Evolutionary conservation across 495 filamentous ascomycete species (phyloP).

Genomic region (Clohesyomyces aquaticus): DNA sequence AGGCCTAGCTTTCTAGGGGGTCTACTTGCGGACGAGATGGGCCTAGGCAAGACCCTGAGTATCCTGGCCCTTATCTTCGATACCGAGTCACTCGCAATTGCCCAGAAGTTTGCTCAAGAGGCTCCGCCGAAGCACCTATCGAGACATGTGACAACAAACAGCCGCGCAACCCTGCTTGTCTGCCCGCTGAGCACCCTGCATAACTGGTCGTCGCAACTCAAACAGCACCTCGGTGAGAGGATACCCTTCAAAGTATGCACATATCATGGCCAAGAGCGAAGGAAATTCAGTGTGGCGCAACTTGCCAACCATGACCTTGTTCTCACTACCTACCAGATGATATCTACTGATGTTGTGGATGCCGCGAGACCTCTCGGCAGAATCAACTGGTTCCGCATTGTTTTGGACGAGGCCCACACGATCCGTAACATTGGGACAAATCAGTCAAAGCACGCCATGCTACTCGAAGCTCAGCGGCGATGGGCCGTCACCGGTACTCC

Average conservation of each 20-base stretch:
- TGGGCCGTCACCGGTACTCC: conserved; percentile 97
- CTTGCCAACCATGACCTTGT: conserved; percentile 79
- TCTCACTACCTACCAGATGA: conserved; percentile 87
- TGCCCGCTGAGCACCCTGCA: conserved; percentile 84
- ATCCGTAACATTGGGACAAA: conserved; percentile 83
- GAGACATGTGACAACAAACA: conserved; percentile 57
- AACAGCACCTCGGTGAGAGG: conserved; percentile 69
- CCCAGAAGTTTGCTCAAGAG: conserved; percentile 59
- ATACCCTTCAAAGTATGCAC: conserved; percentile 66
- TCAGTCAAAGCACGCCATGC: conserved; percentile 81
- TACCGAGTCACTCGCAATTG: conserved; percentile 58
- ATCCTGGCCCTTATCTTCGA: conserved; percentile 73
- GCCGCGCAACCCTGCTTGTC: conserved; percentile 83
- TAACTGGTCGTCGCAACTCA: conserved; percentile 92
- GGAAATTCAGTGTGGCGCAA: conserved; percentile 57
- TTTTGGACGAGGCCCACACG: conserved; percentile 92
- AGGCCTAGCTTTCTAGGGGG: conserved; percentile 74
- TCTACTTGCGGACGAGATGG: conserved; percentile 98
- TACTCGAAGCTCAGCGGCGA: conserved; percentile 76
- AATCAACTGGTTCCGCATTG: conserved; percentile 92
- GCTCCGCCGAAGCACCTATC: conserved; percentile 42
- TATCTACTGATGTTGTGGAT: conserved; percentile 75
- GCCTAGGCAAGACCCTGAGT: conserved; percentile 90
- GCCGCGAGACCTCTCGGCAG: conserved; percentile 68
- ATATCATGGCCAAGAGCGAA: conserved; percentile 81